Percentiles rank a stretch among this genome's conserved stretches.
Conservation (phyloP, 2,329 filamentous ascomycete genomes). For the Fusarium chlamydosporum region DNA sequence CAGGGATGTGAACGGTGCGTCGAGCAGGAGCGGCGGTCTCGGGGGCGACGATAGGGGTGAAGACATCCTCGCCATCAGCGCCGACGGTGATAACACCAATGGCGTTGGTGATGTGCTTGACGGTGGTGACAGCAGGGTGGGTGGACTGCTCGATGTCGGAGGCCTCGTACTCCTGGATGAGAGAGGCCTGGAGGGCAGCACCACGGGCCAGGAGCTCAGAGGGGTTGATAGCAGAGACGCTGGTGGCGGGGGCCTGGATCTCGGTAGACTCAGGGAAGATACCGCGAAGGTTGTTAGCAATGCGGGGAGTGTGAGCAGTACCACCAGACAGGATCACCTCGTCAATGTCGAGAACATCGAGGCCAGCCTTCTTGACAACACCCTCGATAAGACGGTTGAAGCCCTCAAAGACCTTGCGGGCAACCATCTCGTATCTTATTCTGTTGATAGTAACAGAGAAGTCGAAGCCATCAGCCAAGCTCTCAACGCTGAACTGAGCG, state of each 20-base stretch:
- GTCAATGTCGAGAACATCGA: slow-evolving; percentile 93
- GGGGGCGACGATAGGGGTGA: slow-evolving; percentile 83
- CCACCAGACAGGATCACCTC: slow-evolving; percentile 95
- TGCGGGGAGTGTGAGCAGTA: slow-evolving; percentile 92
- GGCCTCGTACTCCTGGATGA: slow-evolving; percentile 94
- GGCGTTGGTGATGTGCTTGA: slow-evolving; percentile 88
- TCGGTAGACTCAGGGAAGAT: slow-evolving; percentile 86
- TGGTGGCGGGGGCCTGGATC: slow-evolving; percentile 87
- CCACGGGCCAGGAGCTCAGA: slow-evolving; percentile 90
- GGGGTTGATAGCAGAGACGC: slow-evolving; percentile 85
- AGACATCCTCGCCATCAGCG: slow-evolving; percentile 74
- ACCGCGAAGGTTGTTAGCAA: slow-evolving; percentile 82
- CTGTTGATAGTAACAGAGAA: slow-evolving; percentile 94
- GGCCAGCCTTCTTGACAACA: slow-evolving; percentile 89
- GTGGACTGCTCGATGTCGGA: slow-evolving; percentile 96
- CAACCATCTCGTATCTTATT: slow-evolving; percentile 90
- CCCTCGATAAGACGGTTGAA: slow-evolving; percentile 89
- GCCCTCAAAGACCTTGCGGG: slow-evolving; percentile 86
- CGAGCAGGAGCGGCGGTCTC: slow-evolving; percentile 93
- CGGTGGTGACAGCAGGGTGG: slow-evolving; percentile 93
- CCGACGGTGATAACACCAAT: slow-evolving; percentile 84
- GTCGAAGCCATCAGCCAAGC: slow-evolving; percentile 88
- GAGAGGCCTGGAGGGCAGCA: slow-evolving; percentile 92
- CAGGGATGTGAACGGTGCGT: slow-evolving; percentile 82
- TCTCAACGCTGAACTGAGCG: slow-evolving; percentile 93